Evolutionary conservation across 495 filamentous ascomycete genomes (phyloP), one percentile per base, ranked within the genome.

Genomic region (Penicillium mononematosum): DNA sequence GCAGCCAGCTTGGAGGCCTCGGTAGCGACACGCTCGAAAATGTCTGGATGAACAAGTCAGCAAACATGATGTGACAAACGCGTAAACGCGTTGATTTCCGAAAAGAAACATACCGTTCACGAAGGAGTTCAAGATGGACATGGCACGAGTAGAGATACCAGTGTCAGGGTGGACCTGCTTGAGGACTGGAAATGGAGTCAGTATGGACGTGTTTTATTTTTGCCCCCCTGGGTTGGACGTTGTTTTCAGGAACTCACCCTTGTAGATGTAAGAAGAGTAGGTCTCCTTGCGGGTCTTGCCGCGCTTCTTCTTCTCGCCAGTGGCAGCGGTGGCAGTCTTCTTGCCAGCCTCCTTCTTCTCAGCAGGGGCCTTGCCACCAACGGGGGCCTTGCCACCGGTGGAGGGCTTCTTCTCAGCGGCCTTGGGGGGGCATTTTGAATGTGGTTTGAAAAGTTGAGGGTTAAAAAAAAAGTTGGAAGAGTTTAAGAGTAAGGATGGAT

Each of bases 281-380:
- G 94, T 98, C 86, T 98, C 94, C 89, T 97, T 97, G 78, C 94
- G 88, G 66, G 94, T 88, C 93, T 98, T 98, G 84, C 91, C 96
- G 68, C 95, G 91, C 92, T 98, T 98, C 90, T 98, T 98, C 91
- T 98, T 98, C 58, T 98, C 94, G 58, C 93, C 94, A 70, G 90
- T 81, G 39, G 91, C 85, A 38, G 94, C 91, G 65, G 85, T 77
- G 45, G 80, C 69, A 42, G 94, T 96, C 88, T 97, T 98, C 90
- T 98, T 98, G 81, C 93, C 92, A 60, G 92, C 95, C 75, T 97
- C 93, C 88, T 98, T 96, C 88, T 98, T 97, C 86, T 97, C 92
- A 70, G 90, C 88, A 42, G 89, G 86, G 22, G 88, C 87, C 78
- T 90, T 91, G 70, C 88, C 75, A 60, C 75, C 88, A 72, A 91